Evolutionary conservation across 495 filamentous ascomycete genomes (phyloP), one percentile per base, ranked within the genome.

Genomic region (Coniosporium apollinis): DNA sequence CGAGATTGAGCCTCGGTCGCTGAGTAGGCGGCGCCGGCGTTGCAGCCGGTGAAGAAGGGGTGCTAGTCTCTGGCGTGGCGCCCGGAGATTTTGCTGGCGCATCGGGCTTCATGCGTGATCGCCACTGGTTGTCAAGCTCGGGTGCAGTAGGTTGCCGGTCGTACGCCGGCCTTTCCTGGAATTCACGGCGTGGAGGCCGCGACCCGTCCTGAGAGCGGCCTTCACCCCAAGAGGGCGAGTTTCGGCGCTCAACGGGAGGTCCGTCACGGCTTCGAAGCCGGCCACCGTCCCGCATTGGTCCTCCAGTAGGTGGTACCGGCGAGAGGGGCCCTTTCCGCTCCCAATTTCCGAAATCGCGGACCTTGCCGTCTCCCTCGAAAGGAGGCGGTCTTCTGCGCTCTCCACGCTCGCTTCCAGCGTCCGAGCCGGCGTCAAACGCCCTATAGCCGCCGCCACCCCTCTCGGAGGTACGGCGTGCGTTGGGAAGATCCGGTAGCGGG

Each of bases 301-400:
- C 49, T 10, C 49, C 49, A 17, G 46, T 42, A 4, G 38, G 20
- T n/a, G 47, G 44, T 15, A 69, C 55, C 7, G 86, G 81, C 28
- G 86, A 79, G 29, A 94, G 67, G 19, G 91, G 89, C 16, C 89
- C 91, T 49, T 84, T 87, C 37, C 89, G 80, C 56, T 94, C 87
- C 89, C 89, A 97, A 60, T 84, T 89, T 39, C 70, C 66, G 45
- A 94, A 80, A 48, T 94, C 83, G 16, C 86, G 77, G 34, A 78
- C 59, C 55, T 85, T 91, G 42, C 81, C 79, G 50, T 93, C 83
- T 40, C 76, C 74, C 42, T 64, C 60, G 41, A 57, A 59, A 33
- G 59, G 58, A 11, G 50, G 50, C n/a, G 55, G 54, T 17, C 61
- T 41, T 24, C 55, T 44, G 22, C 50, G 42, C n/a, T 44, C 51